phyloP scores from a whole-genome alignment of 495 filamentous ascomycete genomes.

The Choiromyces venosus region DNA sequence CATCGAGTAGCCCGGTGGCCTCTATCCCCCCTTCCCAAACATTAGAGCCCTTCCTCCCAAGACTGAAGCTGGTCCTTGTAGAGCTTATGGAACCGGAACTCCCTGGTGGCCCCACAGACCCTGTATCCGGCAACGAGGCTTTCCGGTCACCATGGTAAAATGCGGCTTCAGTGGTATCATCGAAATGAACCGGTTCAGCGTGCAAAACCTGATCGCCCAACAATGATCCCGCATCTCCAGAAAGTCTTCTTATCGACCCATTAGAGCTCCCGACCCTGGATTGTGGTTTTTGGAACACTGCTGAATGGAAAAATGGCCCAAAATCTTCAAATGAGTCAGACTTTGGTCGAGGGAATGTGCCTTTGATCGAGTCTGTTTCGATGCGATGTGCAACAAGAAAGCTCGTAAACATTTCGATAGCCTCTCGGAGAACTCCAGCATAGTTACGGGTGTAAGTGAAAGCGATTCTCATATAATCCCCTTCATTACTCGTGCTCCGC shows the following conservation, averaged over 20 bases:
- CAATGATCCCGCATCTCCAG: conserved; percentile 29
- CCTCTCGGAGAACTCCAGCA: conserved; percentile 88
- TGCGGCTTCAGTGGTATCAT: conserved; percentile 30
- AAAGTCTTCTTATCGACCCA: conserved; percentile 30
- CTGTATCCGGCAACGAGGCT: conserved; percentile 29
- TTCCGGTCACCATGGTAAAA: conserved; percentile 36
- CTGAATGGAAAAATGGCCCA: conserved; percentile 91
- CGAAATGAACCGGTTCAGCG: conserved; percentile 27
- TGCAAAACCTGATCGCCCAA: conserved; percentile 23
- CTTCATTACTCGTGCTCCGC: background rate
- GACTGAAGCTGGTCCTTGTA: conserved; percentile 26
- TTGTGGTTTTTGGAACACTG: conserved; percentile 63
- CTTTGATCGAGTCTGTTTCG: conserved; percentile 78
- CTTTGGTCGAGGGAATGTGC: conserved; percentile 89
- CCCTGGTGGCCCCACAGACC: conserved; percentile 20
- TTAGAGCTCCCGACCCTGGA: conserved; percentile 14
- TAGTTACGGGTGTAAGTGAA: conserved; percentile 93
- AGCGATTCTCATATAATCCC: conserved; percentile 15
- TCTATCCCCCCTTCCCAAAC: conserved; percentile 30
- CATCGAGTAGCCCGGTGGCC: conserved; percentile 32
- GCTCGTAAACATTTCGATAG: conserved; percentile 85
- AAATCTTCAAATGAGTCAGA: conserved; percentile 98
- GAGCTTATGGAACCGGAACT: conserved; percentile 26
- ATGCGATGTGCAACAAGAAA: conserved; percentile 77
- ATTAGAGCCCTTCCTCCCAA: conserved; percentile 29